Base-by-base conservation (phyloP, 495 filamentous ascomycete species). In the Emericellopsis terricola region DNA sequence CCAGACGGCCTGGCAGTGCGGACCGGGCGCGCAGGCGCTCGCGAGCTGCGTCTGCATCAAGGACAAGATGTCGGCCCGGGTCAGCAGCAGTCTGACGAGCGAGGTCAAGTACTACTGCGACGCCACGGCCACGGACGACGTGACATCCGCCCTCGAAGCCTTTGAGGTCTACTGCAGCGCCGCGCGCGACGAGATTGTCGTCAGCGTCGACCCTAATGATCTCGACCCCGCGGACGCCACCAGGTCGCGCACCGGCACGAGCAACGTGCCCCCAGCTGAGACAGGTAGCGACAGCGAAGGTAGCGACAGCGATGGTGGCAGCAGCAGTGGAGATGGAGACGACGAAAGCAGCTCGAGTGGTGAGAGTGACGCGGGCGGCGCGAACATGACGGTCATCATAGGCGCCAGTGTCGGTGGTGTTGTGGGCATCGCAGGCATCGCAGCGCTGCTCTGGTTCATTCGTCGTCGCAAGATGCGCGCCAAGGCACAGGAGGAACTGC, bases 1-100 rank as follows among this genome's bases (percentile, higher is more conserved):
- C 51, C 52, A 60, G 53, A 52, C 59, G 0, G 23, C 38, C 3
- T 14, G 43, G n/a, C 15, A 58, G 31, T 69, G 64, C 29, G 59
- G 59, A 4, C 38, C 31, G 1, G 60, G 55, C 1, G 56, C 61
- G 4, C 41, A 50, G 34, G 58, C 52, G 1, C 48, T 67, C 9
- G 64, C 60, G 2, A 63, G 57, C 9, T 69, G 64, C 38, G 57
- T 47, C 24, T 69, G 64, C 36, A 32, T 64, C 19, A 63, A 67
- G 31, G 53, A 53, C 10, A 50, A 49, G 17, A 59, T 65, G 52
- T 45, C 56, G 14, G 36, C 28, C 11, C 38, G 41, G 8, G 33
- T 65, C 7, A 41, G 47, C 21, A 59, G 47, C 40, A 29, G 4
- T 2, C 48, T 69, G 16, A 54, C 47, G 10, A 56, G 52, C 2